These are phyloP conservation scores for Xylariaceae sp. DNA, from an alignment of 2,329 filamentous ascomycete genomes.

Conservation along the genomic window DNA sequence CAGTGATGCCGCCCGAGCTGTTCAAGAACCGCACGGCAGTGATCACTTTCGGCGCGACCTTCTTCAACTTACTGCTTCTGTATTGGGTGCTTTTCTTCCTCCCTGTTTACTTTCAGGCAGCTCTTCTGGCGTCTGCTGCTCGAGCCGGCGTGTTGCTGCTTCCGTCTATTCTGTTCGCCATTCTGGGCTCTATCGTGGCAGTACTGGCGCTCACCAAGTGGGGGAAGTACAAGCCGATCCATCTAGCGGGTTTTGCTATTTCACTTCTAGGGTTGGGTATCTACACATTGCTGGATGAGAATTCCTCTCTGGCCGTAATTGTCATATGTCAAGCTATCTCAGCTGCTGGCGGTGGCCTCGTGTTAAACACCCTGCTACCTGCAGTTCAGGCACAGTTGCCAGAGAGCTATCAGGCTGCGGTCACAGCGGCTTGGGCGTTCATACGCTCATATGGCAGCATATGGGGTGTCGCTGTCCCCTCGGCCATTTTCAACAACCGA, in stretches of 20 bases:
- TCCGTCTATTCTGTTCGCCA: conserved; percentile 21
- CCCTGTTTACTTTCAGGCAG: conserved; percentile 51
- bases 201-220: conserved; percentile 35
- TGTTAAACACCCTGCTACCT: not conserved
- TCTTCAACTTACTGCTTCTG: conserved; percentile 44
- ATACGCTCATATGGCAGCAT: conserved; percentile 47
- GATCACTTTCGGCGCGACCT: conserved; percentile 41
- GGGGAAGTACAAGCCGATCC: conserved; percentile 25
- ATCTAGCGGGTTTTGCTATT: not conserved
- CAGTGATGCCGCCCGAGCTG: conserved; percentile 49
- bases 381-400: not conserved
- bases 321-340: not conserved
- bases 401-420: conserved; percentile 28
- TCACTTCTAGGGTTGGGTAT: not conserved
- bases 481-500: conserved; percentile 41
- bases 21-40: conserved; percentile 49
- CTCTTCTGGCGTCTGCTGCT: conserved; percentile 33
- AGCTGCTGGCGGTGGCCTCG: not conserved
- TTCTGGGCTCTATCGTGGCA: not conserved
- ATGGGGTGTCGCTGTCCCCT: conserved; percentile 48
- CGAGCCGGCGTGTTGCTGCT: conserved; percentile 24
- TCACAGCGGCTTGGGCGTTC: conserved; percentile 46
- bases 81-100: conserved; percentile 47
- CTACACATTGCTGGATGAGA: not conserved
- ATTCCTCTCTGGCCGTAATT: not conserved